Evolutionary conservation across 129 eudicot species (phyloP), one percentile per base, ranked within the genome.

Genomic region (Flaveria brownii): DNA sequence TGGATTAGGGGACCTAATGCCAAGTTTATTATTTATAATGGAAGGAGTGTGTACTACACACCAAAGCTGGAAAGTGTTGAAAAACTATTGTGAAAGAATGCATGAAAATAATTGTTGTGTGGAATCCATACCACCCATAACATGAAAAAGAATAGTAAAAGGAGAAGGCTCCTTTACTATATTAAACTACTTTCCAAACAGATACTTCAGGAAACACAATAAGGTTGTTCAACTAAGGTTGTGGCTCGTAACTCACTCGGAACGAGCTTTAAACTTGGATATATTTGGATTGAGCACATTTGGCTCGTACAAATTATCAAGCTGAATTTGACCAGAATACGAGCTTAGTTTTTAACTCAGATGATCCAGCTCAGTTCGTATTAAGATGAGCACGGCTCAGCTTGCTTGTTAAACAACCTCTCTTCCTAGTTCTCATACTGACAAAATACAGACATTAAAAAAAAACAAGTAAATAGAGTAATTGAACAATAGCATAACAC

Each of bases 101-200:
- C 67, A 60, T 25, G n/a, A 30, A 64, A 76, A 63, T 10, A n/a
- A 50, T 33, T 18, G 73, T 23, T 28, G 80, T 76, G 73, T 76
- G 73, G 64, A 62, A 76, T 65, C 73, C 65, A 76, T 49, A 64
- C 72, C 49, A 76, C 72, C 77, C 55, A 42, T 57, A 59, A 10
- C 59, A 41, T 74, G 46, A 42, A 20, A 49, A 73, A 55, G 41
- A 55, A 42, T 22, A 25, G 47, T 41, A 72, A 72, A 72, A 39
- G 26, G 71, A n/a, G 11, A 33, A 64, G 50, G 15, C 26, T 66
- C 50, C 25, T 66, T 13, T n/a, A 17, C 25, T n/a, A 66, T 36
- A 36, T 66, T 17, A 9, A 36, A 41, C 26, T 66, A 36, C 49
- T 65, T 66, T 8, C 13, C 13, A 65, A 65, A 65, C 50, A 28